phyloP scores from a whole-genome alignment of 371 early-diverging fungal species.

The Catenaria anguillulae region DNA sequence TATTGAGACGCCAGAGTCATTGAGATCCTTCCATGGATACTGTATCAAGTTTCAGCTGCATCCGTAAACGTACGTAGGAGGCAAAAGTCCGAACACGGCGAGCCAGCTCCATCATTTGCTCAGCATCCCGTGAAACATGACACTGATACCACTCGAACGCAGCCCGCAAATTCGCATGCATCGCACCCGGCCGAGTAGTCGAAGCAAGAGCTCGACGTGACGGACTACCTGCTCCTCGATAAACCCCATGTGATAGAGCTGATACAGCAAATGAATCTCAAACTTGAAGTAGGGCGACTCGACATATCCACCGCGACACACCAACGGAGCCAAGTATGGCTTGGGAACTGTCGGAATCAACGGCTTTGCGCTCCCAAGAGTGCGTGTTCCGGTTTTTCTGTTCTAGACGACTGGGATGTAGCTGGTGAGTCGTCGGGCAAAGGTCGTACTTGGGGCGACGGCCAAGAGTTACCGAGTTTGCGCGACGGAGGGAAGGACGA shows the following conservation, averaged over 20 bases:
- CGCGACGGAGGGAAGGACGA: no score
- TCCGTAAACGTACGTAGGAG: neutral
- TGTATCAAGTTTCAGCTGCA: neutral
- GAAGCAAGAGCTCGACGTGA: neutral
- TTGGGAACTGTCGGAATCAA: neutral
- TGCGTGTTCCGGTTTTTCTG: neutral
- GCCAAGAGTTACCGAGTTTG: no score
- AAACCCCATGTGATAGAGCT: neutral
- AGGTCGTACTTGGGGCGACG: no score
- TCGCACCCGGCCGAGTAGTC: neutral
- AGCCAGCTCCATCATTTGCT: neutral
- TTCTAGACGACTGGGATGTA: no score
- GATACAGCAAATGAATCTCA: neutral
- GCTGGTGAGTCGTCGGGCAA: no score
- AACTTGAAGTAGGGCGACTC: neutral
- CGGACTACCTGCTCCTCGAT: neutral
- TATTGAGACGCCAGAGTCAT: neutral
- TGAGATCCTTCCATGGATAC: no score
- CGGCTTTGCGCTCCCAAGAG: neutral
- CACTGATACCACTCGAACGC: slow-evolving; percentile 2
- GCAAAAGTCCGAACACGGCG: neutral
- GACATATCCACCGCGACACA: no score
- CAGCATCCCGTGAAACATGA: neutral
- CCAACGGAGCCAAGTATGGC: neutral
- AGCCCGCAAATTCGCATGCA: neutral